Percentiles rank a stretch among this genome's conserved stretches.
Evolutionary conservation across 2,329 filamentous ascomycete genomes (phyloP).

Genomic region (Hypoxylon sp.): DNA sequence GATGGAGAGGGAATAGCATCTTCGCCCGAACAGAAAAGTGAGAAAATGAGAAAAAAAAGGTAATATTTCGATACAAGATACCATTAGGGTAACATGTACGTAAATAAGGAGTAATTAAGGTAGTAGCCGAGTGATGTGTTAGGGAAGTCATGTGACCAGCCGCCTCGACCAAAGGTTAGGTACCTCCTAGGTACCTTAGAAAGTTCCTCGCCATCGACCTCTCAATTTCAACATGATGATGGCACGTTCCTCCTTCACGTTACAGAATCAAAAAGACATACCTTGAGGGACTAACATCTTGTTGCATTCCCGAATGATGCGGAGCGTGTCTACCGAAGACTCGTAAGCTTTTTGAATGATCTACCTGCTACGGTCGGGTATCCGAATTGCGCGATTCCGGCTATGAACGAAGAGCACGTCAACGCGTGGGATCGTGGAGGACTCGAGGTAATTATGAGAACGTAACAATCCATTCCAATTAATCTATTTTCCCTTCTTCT

Average conservation of each 20-base stretch:
- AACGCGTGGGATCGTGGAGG: slow-evolving; percentile 20
- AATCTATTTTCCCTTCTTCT: slow-evolving; percentile 45
- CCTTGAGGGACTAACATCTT: slow-evolving; percentile 24
- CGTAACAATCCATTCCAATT: slow-evolving; percentile 53
- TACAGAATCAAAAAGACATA: slow-evolving; percentile 17
- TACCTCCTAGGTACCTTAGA: no score
- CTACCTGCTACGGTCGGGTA: slow-evolving; percentile 29
- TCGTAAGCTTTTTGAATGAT: slow-evolving; percentile 47
- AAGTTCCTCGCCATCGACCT: neutral
- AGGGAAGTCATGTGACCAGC: neutral
- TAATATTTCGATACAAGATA: neutral
- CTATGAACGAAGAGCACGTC: slow-evolving; percentile 29
- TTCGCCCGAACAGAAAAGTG: neutral
- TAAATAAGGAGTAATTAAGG: neutral
- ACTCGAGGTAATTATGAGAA: slow-evolving; percentile 36
- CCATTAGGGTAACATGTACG: neutral
- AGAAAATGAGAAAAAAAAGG: neutral
- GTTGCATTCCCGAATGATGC: slow-evolving; percentile 36
- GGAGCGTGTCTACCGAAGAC: slow-evolving; percentile 42
- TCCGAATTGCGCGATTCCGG: slow-evolving; percentile 36
- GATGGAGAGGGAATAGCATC: neutral
- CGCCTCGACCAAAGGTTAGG: neutral
- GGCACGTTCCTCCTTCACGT: slow-evolving; percentile 37
- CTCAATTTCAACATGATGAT: slow-evolving; percentile 7
- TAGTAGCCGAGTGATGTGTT: neutral